Evolutionary conservation across 2,329 filamentous ascomycete species (phyloP).

Genomic region (Neofusicoccum parvum): DNA sequence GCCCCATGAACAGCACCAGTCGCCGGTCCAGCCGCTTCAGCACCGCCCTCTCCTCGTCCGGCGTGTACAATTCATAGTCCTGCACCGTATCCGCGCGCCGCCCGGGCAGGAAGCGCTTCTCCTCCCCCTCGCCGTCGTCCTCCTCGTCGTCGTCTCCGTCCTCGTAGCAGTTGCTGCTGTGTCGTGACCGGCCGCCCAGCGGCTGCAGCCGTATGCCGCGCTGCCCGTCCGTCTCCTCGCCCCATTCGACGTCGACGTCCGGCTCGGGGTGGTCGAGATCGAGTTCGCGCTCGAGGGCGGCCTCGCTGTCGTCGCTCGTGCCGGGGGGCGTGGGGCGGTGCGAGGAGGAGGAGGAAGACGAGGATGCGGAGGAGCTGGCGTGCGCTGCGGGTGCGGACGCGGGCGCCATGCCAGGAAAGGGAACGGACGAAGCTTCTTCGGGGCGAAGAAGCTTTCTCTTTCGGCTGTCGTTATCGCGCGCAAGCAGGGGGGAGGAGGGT

Average conservation of each 20-base stretch:
- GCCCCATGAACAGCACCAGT: conserved; percentile 77
- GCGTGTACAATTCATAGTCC: conserved; percentile 58
- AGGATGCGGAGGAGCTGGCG: neutral
- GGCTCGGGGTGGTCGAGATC: neutral
- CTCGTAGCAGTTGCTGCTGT: neutral
- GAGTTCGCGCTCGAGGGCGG: neutral
- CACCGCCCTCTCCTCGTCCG: conserved; percentile 72
- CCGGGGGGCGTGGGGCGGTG: neutral
- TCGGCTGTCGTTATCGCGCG: neutral
- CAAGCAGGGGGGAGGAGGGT: neutral
- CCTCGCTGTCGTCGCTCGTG: neutral
- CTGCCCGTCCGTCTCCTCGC: neutral
- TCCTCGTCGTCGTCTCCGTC: conserved; percentile 27
- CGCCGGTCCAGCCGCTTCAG: conserved; percentile 74
- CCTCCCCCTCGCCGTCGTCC: conserved; percentile 25
- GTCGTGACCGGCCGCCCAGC: neutral
- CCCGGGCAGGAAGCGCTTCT: conserved; percentile 10
- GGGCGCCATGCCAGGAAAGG: neutral
- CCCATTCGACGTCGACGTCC: conserved; percentile 9
- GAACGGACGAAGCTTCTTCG: neutral
- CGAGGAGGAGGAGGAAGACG: neutral
- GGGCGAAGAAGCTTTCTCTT: neutral
- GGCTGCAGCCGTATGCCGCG: neutral
- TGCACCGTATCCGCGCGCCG: conserved; percentile 29
- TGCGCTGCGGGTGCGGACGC: neutral